A percentile compares a stretch with the other conserved stretches of the same genome.
Evolutionary conservation across 441 rosid species (phyloP).

Genomic region (Mallotus japonicus): DNA sequence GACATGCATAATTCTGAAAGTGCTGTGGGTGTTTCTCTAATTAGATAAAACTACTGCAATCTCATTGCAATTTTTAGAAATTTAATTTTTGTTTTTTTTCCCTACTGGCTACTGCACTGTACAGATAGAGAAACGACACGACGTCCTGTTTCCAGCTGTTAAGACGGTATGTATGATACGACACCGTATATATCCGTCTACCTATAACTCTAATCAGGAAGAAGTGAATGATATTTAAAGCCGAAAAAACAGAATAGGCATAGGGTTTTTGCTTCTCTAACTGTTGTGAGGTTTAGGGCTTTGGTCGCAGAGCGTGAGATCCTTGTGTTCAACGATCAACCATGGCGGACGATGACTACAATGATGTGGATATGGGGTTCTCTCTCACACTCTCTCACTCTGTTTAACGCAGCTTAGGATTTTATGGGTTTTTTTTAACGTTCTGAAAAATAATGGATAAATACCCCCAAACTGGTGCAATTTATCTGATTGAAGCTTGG

Average conservation of each 20-base stretch:
- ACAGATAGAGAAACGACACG: too few species aligned
- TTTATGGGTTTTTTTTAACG: neutral
- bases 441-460: neutral
- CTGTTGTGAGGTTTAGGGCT: neutral
- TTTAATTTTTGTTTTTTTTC: too few species aligned
- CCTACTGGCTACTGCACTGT: too few species aligned
- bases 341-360: constrained; percentile 87
- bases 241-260: neutral
- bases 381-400: neutral
- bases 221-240: too few species aligned
- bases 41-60: too few species aligned
- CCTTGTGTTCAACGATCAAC: constrained; percentile 7
- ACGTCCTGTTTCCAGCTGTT: too few species aligned
- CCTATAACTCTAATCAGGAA: too few species aligned
- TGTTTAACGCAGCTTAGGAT: neutral
- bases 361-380: constrained; percentile 61
- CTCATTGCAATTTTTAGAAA: too few species aligned
- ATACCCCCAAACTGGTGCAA: neutral
- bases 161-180: too few species aligned
- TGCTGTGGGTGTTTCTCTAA: too few species aligned
- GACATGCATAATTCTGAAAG: too few species aligned
- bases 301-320: neutral
- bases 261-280: neutral
- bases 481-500: neutral
- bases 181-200: too few species aligned